phyloP scores from a whole-genome alignment of 2,329 filamentous ascomycete genomes.

The Canariomyces notabilis region DNA sequence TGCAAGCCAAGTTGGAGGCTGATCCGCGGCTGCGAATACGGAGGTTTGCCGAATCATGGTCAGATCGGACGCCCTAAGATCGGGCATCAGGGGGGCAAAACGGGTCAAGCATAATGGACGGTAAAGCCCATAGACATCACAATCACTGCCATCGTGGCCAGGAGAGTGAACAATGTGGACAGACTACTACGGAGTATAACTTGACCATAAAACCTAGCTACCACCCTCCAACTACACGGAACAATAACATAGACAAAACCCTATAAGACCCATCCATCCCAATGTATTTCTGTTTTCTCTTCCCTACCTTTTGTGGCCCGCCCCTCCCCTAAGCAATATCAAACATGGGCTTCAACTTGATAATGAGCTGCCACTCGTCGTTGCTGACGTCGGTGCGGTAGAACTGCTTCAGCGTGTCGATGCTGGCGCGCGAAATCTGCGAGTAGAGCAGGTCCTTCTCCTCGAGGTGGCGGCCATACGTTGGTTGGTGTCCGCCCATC shows the following conservation, averaged over 20 bases:
- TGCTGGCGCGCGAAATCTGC: constrained; percentile 78
- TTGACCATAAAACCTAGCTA: no score
- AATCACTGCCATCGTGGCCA: no score
- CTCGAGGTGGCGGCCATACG: constrained; percentile 92
- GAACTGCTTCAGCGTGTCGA: constrained; percentile 94
- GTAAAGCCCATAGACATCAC: no score
- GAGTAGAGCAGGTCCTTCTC: constrained; percentile 87
- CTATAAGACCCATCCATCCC: not conserved
- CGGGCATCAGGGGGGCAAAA: no score
- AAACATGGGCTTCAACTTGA: constrained; percentile 91
- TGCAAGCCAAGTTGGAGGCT: not conserved
- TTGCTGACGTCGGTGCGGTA: constrained; percentile 82
- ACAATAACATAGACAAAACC: no score
- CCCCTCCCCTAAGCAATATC: constrained; percentile 61
- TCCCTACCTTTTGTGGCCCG: not conserved
- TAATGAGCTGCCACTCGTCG: constrained; percentile 92
- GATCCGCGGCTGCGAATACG: no score
- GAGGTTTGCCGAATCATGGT: no score
- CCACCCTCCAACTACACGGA: no score
- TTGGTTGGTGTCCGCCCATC: constrained; percentile 82
- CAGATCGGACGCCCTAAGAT: no score
- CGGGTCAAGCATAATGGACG: no score
- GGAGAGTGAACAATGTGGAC: no score
- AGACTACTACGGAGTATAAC: no score
- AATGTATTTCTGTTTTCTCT: not conserved